Conservation (phyloP, 164 flowering plant species). For the Malania oleifera region DNA sequence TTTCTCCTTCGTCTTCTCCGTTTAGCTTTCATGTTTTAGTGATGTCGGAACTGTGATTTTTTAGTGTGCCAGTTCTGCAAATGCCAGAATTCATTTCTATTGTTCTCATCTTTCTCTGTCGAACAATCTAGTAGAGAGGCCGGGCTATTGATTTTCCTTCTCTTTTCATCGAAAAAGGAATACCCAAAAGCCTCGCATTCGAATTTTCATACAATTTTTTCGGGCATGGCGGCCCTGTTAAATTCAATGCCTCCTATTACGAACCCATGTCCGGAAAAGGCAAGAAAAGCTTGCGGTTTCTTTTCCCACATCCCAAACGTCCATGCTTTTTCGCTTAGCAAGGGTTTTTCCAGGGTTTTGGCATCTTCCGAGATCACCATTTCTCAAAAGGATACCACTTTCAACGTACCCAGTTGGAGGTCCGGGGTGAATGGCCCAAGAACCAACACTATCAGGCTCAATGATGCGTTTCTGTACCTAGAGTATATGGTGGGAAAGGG, state of each 20-base stretch:
- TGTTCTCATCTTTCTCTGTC: neutral
- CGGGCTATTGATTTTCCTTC: neutral
- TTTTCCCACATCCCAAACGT: slow-evolving; percentile 46
- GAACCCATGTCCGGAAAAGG: slow-evolving; percentile 28
- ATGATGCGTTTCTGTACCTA: slow-evolving; percentile 57
- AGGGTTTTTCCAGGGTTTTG: slow-evolving; percentile 46
- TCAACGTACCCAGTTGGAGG: slow-evolving; percentile 68
- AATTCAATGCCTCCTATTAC: slow-evolving; percentile 39
- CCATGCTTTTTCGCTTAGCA: slow-evolving; percentile 37
- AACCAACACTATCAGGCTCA: slow-evolving; percentile 40
- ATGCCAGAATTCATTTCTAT: too few species aligned
- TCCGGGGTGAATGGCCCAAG: slow-evolving; percentile 34
- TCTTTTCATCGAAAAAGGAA: too few species aligned
- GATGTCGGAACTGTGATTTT: too few species aligned
- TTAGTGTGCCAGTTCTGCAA: too few species aligned
- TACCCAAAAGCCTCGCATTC: neutral
- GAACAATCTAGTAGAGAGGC: neutral
- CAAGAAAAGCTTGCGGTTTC: slow-evolving; percentile 36
- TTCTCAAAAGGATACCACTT: slow-evolving; percentile 44
- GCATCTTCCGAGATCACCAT: slow-evolving; percentile 53
- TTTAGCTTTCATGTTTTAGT: too few species aligned
- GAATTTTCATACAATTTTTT: neutral
- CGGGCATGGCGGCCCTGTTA: slow-evolving; percentile 37
- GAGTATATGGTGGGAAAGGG: slow-evolving; percentile 67
- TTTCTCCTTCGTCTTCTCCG: too few species aligned